Evolutionary conservation across 495 filamentous ascomycete genomes (phyloP), one percentile per base, ranked within the genome.

Genomic region (Aspergillus asperescens): DNA sequence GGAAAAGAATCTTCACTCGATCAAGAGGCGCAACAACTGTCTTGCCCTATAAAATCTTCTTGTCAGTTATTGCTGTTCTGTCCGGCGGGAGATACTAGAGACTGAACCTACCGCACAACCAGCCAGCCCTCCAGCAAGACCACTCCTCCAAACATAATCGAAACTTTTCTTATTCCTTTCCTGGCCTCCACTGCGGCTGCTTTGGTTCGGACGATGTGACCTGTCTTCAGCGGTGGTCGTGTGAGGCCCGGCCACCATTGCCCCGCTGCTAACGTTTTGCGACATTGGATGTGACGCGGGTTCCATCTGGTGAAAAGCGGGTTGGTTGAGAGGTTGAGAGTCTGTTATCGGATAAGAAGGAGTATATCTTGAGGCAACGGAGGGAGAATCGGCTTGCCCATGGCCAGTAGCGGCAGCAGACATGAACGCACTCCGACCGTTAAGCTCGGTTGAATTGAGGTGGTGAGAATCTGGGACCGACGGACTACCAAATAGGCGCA

Each of bases 1-100:
- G 93, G 75, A 98, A 97, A 44, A 98, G 86, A 65, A 98, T 98
- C 68, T 98, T 98, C 63, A 98, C 93, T 38, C 93, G 85, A 73
- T 98, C 93, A 48, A 98, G 88, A 28, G 93, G 93, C 22, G 88
- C 93, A 12, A 98, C 95, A 15, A 94, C 75, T 1, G 92, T 96
- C 77, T 98, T 98, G 57, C 88, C 93, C 90, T 96, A 52, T n/a
- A 13, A 16, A 1, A 3, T 22, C 49, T 23, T 15, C 16, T 10
- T 10, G 34, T 62, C 35, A 61, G 47, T 43, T 32, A 10, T 42
- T 52, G 10, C 12, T 28, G 25, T 34, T 50, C 29, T 15, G 34
- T 25, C 32, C 22, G 13, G 16, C 13, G 27, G 22, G 31, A 39
- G 25, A 20, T 40, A 47, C 42, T 29, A 42, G 37, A 20, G 39